Evolutionary conservation across 768 basidiomycete species (phyloP).

Genomic region (Dioszegia aurantiaca): DNA sequence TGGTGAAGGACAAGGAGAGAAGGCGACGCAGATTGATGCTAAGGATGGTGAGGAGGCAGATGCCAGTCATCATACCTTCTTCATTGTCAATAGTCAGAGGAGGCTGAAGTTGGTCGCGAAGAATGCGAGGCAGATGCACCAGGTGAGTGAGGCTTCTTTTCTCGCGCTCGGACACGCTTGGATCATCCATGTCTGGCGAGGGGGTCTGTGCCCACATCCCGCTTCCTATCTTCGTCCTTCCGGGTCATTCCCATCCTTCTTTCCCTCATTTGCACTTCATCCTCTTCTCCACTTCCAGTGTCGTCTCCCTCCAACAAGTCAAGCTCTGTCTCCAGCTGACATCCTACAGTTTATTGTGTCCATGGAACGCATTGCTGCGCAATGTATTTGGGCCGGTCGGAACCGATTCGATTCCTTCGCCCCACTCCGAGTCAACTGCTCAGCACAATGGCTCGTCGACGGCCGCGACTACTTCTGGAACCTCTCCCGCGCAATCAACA

Average conservation of each 20-base stretch:
- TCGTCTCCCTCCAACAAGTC: background rate
- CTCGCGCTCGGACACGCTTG: background rate
- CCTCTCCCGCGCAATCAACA: slow-evolving; percentile 79
- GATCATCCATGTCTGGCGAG: background rate
- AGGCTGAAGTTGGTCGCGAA: slow-evolving; percentile 78
- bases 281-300: background rate
- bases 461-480: slow-evolving; percentile 99
- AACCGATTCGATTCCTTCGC: slow-evolving; percentile 95
- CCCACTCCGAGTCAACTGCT: slow-evolving; percentile 85
- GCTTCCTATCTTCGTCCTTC: background rate
- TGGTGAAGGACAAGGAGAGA: slow-evolving; percentile 53
- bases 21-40: slow-evolving; percentile 49
- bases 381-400: slow-evolving; percentile 70
- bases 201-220: background rate
- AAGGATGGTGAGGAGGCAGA: slow-evolving; percentile 59
- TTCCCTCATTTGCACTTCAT: too few relatives aligned
- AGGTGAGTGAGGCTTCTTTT: slow-evolving; percentile 8
- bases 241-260: background rate
- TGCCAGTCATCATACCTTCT: slow-evolving; percentile 91
- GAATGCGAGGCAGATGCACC: slow-evolving; percentile 59
- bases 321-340: background rate
- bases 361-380: slow-evolving; percentile 71
- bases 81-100: slow-evolving; percentile 86
- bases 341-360: slow-evolving; percentile 93
- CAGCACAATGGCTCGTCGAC: slow-evolving; percentile 97